Evolutionary conservation across 768 basidiomycete species (phyloP), one percentile per base, ranked within the genome.

Genomic region (Neoboletus brunneissimus): DNA sequence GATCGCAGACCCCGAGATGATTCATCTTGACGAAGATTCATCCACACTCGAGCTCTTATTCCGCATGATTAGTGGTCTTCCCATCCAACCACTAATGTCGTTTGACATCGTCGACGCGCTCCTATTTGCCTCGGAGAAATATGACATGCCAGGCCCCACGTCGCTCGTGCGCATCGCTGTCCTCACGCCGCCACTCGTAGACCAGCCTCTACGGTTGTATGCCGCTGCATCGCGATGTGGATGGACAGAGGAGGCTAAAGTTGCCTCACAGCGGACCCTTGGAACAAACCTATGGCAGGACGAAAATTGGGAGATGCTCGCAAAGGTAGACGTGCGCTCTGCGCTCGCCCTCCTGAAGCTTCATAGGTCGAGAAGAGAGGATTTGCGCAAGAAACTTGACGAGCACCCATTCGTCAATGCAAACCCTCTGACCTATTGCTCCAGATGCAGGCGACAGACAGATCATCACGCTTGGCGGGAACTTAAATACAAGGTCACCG

Each of bases 391-490:
- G 57, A 77, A 79, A 32, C 73, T 87, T 5, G 75, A 83, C 59
- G 77, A 81, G 34, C 74, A 83, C 1, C 85, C 85, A 4, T 87
- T 87, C 68, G 82, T 87, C 38, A 71, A 70, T 29, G 70, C 77
- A 22, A 78, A 64, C 31, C 81, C 82, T 4, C 5, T 35, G 46
- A 54, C 67, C 3, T 54, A 32, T 20, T 87, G 86, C 61, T 75
- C 77, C 27, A 71, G 79, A 43, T 87, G 85, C 67, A 72, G 77
- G 37, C 68, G 69, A 3, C 40, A 62, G 20, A 78, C 82, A 41
- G 80, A 83, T 57, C 84, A 87, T 66, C 76, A 79, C 51, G 81
- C 83, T 7, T 86, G 86, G 86, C 75, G 82, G 61, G 83, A 85
- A 65, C 75, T 87, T 53, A 87, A 86, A 64, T 76, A 81, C 61